Percentiles rank a stretch among this genome's conserved stretches.
phyloP scores from a whole-genome alignment of 1,139 yeast genomes.

The Meyerozyma athensensis region DNA sequence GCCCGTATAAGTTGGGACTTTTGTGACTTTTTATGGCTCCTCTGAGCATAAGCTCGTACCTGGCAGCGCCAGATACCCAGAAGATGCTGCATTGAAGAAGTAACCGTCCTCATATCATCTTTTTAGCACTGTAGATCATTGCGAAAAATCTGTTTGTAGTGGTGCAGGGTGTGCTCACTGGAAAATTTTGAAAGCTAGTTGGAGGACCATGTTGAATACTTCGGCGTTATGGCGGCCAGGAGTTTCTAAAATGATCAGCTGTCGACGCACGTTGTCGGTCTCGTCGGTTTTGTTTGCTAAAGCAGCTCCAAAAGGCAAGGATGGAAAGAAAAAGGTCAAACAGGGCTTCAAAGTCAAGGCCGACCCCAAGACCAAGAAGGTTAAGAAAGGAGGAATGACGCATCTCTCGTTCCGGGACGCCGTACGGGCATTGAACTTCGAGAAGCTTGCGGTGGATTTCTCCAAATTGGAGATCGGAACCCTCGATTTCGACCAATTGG shows the following conservation, averaged over 20 bases:
- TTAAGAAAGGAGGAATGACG: constrained; percentile 42
- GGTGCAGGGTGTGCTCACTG: too few relatives aligned
- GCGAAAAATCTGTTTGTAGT: too few relatives aligned
- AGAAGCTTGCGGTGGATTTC: constrained; percentile 26
- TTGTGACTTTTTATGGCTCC: background rate
- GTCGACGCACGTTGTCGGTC: background rate
- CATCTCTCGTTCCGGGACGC: constrained; percentile 39
- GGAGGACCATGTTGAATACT: background rate
- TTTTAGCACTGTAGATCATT: background rate
- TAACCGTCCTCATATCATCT: background rate
- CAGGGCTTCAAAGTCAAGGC: constrained; percentile 22
- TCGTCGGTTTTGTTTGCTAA: background rate
- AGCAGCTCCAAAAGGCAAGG: background rate
- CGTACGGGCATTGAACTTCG: constrained; percentile 31
- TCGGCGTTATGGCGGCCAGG: background rate
- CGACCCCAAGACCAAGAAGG: constrained; percentile 16
- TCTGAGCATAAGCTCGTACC: background rate
- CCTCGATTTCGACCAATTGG: constrained; percentile 12
- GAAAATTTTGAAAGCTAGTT: background rate
- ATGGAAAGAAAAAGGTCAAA: constrained; percentile 17
- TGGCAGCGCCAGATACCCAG: background rate
- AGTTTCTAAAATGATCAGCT: background rate
- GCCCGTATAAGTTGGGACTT: background rate
- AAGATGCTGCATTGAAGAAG: background rate
- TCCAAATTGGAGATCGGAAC: constrained; percentile 14